A percentile compares a stretch with the other conserved stretches of the same genome.
Evolutionary conservation across 148 eudicot species (phyloP).

Genomic region (Polygonum aviculare): DNA sequence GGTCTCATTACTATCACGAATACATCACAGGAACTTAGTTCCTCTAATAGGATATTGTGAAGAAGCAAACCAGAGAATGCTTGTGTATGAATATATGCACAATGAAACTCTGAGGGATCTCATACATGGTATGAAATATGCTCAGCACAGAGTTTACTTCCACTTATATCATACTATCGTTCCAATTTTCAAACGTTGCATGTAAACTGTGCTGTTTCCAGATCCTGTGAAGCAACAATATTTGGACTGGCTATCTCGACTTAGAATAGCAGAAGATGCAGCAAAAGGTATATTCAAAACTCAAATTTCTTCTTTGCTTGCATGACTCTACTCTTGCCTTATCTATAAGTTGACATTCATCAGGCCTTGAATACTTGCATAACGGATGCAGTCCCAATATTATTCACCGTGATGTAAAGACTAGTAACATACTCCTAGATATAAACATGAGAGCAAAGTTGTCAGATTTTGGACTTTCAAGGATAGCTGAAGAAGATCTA

Average conservation of each 20-base stretch:
- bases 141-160: background rate
- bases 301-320: conserved; percentile 2
- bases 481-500: conserved; percentile 81
- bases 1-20: conserved; percentile 88
- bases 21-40: conserved; percentile 93
- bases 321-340: background rate
- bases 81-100: conserved; percentile 95
- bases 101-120: conserved; percentile 87
- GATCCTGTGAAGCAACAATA: conserved; percentile 49
- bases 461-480: conserved; percentile 90
- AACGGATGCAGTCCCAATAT: conserved; percentile 95
- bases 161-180: background rate
- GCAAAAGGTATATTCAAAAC: conserved; percentile 61
- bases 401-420: conserved; percentile 92
- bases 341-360: conserved; percentile 10
- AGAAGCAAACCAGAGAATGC: conserved; percentile 82
- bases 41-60: conserved; percentile 93
- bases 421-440: conserved; percentile 92
- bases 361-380: conserved; percentile 94
- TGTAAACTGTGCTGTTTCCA: conserved; percentile 22
- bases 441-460: conserved; percentile 96
- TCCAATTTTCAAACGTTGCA: background rate
- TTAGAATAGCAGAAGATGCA: conserved; percentile 89
- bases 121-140: conserved; percentile 50
- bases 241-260: conserved; percentile 84